Percentiles rank a stretch among this genome's conserved stretches.
These are phyloP conservation scores for Rhytidhysteron rufulum DNA, from an alignment of 2,329 filamentous ascomycete genomes.

Conservation along the genomic window DNA sequence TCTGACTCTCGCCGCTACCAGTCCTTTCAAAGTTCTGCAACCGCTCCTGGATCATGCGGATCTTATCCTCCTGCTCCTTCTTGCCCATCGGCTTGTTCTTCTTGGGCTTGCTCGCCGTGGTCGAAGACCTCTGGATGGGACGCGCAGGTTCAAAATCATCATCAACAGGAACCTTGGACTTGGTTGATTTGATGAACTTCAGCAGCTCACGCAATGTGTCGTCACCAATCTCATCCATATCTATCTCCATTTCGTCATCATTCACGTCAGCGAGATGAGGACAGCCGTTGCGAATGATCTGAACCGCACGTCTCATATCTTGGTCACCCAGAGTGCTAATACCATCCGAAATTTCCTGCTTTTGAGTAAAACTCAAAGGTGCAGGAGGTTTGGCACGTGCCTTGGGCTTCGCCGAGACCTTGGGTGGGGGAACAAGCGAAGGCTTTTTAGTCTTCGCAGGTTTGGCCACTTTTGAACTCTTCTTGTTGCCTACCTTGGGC, in stretches of 20 bases:
- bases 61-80: conserved; percentile 64
- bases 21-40: conserved; percentile 39
- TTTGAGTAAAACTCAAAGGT: conserved; percentile 73
- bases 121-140: conserved; percentile 26
- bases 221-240: conserved; percentile 57
- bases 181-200: conserved; percentile 47
- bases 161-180: conserved; percentile 34
- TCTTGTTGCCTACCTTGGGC: conserved; percentile 43
- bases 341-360: conserved; percentile 83
- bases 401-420: conserved; percentile 40
- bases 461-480: conserved; percentile 41
- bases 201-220: conserved; percentile 54
- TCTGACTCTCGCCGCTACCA: conserved; percentile 45
- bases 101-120: conserved; percentile 54
- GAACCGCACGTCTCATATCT: conserved; percentile 76
- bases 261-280: conserved; percentile 59
- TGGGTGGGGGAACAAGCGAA: conserved; percentile 21
- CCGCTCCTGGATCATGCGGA: conserved; percentile 59
- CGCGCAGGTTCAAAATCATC: conserved; percentile 49
- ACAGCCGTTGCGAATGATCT: conserved; percentile 84
- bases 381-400: conserved; percentile 54
- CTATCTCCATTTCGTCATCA: conserved; percentile 62
- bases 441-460: conserved; percentile 22
- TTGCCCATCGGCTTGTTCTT: conserved; percentile 78
- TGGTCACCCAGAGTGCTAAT: conserved; percentile 75